Conservation (phyloP, 345 rosid genomes). For the Dipteronia dyeriana region DNA sequence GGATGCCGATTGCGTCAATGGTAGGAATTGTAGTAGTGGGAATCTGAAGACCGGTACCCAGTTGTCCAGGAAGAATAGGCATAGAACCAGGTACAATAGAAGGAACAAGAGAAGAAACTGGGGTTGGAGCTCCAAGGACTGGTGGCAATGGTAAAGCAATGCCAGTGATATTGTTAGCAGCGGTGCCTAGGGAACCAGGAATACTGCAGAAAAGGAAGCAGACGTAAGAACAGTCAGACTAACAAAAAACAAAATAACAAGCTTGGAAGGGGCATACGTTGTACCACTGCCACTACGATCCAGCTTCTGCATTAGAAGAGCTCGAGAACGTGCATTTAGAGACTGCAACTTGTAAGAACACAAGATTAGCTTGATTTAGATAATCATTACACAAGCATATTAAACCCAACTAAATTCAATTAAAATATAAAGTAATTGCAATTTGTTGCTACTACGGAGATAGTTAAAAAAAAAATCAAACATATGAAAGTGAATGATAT, state of each 20-base stretch:
- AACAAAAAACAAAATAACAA: slow-evolving; percentile 6
- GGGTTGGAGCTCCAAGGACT: slow-evolving; percentile 42
- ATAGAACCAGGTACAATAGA: slow-evolving; percentile 49
- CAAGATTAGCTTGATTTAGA: slow-evolving; percentile 8
- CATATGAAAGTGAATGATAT: not conserved
- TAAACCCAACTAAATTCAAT: slow-evolving; percentile 1
- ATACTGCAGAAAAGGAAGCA: slow-evolving; percentile 29
- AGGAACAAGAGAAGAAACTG: slow-evolving; percentile 48
- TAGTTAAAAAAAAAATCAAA: not conserved
- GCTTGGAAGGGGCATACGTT: slow-evolving; percentile 46
- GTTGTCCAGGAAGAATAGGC: slow-evolving; percentile 58
- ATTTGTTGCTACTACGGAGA: not conserved
- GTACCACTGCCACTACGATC: slow-evolving; percentile 85
- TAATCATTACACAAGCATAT: not conserved
- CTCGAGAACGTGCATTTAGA: slow-evolving; percentile 87
- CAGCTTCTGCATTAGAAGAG: slow-evolving; percentile 86
- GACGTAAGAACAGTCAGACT: slow-evolving; percentile 10
- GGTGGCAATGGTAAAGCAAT: slow-evolving; percentile 46
- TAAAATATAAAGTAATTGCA: slow-evolving; percentile 5
- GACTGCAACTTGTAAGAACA: slow-evolving; percentile 51
- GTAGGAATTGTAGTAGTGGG: slow-evolving; percentile 44
- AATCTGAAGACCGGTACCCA: slow-evolving; percentile 49
- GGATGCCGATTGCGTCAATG: slow-evolving; percentile 65
- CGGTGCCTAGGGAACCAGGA: slow-evolving; percentile 36
- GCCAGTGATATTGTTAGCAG: slow-evolving; percentile 45